Base-by-base conservation (phyloP, 257 asterid genomes). In the Dorcoceras hygrometricum region DNA sequence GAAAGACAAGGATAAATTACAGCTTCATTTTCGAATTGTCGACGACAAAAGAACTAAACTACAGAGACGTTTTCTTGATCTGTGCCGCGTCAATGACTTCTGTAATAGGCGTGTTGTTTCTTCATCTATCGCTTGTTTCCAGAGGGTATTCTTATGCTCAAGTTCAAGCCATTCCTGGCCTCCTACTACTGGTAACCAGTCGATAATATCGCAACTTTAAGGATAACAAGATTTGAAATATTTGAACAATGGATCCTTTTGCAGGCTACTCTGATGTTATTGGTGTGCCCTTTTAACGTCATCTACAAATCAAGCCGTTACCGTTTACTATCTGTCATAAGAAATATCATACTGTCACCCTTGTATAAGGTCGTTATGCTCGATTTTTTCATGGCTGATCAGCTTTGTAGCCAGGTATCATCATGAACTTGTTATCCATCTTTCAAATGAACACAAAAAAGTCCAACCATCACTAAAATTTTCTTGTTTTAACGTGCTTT, bases 361-460 rank as follows among this genome's bases (percentile, higher is more conserved):
- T 27, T 89, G 62, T 92, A 92, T 76, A 89, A 92, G 76, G 98
- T 92, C 76, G 84, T 83, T 69, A 92, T 92, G 97, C 86, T 92
- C 53, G 98, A 92, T 61, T 89, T 92, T 75, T 92, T 89, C 87
- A 89, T 86, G 90, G 98, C 97, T 62, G 98, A 92, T 89, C 98
- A 92, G 67, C 91, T 92, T 54, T 92, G 98, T 68, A 92, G 98
- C 82, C 98, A 92, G 89, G 98, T 92, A 53, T 50, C 24, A 23
- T 23, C 16, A 43, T 3, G n/a, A 57, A 60, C 18, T 43, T 14
- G 14, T n/a, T 6, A 31, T 12, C 14, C 20, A n/a, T 14, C 8
- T 50, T 51, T 65, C 28, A 59, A 20, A 67, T 31, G 23, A 34
- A 11, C 8, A 55, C 39, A 27, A 10, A 59, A n/a, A 2, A 24